phyloP scores from a whole-genome alignment of 352 stramenopile species.

The Phytophthora sp. region DNA sequence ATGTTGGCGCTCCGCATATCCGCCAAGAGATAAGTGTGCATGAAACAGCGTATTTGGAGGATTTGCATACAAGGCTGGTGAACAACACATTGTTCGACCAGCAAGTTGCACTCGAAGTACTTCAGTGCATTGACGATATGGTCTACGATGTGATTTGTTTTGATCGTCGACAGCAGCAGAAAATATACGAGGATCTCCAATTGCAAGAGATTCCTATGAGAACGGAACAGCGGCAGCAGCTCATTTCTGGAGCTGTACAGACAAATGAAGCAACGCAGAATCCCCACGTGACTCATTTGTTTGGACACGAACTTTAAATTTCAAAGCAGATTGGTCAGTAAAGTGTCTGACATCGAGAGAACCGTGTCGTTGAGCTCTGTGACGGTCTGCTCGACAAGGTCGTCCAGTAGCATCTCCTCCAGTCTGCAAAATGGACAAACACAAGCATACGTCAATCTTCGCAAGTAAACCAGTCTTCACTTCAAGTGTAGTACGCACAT shows the following conservation, averaged over 20 bases:
- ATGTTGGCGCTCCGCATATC: background rate
- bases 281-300: background rate
- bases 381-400: conserved; percentile 47
- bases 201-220: conserved; percentile 49
- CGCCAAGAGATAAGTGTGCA: background rate
- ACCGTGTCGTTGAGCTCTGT: conserved; percentile 49
- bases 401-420: conserved; percentile 50
- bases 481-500: conserved; percentile 43
- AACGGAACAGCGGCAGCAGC: conserved; percentile 45
- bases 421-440: conserved; percentile 34
- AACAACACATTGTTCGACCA: conserved; percentile 34
- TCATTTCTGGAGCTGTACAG: conserved; percentile 21
- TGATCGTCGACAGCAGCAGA: conserved; percentile 21
- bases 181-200: conserved; percentile 27
- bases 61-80: conserved; percentile 12
- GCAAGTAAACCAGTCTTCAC: background rate
- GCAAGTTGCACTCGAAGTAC: conserved; percentile 33
- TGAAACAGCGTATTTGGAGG: conserved; percentile 10
- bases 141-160: conserved; percentile 41
- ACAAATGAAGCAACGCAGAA: background rate
- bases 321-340: conserved; percentile 41
- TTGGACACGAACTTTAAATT: background rate
- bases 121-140: conserved; percentile 42
- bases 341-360: conserved; percentile 43
- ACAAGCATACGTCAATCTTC: background rate